These are phyloP conservation scores for Phytophthora nicotianae DNA, from an alignment of 352 stramenopile species.

Conservation along the genomic window DNA sequence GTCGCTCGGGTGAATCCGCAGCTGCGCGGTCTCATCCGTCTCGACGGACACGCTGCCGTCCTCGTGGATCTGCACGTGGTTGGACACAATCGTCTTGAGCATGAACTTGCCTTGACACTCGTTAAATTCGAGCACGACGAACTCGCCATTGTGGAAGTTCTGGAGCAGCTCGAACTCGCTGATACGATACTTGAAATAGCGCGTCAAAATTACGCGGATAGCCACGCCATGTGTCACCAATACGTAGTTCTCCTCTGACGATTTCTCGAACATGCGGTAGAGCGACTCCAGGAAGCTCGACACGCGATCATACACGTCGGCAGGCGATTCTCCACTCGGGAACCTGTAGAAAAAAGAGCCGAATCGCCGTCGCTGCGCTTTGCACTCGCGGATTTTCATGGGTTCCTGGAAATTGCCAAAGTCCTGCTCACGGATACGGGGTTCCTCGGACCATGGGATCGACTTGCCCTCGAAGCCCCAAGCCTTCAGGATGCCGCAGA, in stretches of 20 bases:
- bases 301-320: constrained; percentile 89
- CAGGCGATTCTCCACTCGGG: constrained; percentile 85
- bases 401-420: constrained; percentile 92
- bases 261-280: constrained; percentile 86
- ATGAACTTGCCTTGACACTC: constrained; percentile 62
- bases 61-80: constrained; percentile 53
- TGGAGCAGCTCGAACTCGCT: constrained; percentile 84
- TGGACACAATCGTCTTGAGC: constrained; percentile 70
- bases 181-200: constrained; percentile 90
- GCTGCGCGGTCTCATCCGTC: constrained; percentile 51
- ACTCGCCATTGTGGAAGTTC: constrained; percentile 88
- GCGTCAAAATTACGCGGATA: constrained; percentile 88
- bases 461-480: constrained; percentile 58
- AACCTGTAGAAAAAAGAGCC: constrained; percentile 91
- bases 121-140: constrained; percentile 81
- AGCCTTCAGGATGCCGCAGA: constrained; percentile 77
- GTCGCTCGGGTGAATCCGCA: constrained; percentile 58
- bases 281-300: constrained; percentile 90
- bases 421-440: constrained; percentile 89
- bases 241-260: constrained; percentile 81
- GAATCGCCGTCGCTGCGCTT: constrained; percentile 75
- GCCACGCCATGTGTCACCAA: constrained; percentile 88
- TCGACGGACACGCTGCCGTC: constrained; percentile 48
- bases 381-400: constrained; percentile 82
- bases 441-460: constrained; percentile 84